Conservation (phyloP, 495 filamentous ascomycete genomes). For the Aspergillus heteromorphus region DNA sequence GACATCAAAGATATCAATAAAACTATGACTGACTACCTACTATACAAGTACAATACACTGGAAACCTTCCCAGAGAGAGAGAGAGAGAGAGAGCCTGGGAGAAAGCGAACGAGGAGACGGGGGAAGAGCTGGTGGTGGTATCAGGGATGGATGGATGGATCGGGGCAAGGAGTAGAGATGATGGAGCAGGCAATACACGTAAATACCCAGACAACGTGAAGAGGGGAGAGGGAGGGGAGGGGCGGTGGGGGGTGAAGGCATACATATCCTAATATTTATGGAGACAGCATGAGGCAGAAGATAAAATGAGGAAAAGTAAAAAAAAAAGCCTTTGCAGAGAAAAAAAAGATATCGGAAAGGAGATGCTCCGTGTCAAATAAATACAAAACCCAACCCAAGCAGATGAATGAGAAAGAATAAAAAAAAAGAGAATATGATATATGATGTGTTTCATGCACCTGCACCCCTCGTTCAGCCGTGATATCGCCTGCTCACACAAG, state of each 20-base stretch:
- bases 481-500: constrained; percentile 10
- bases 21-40: constrained; percentile 14
- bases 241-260: constrained; percentile 17
- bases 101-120: background rate
- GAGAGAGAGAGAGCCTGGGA: too few relatives aligned
- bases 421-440: constrained; percentile 25
- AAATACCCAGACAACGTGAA: background rate
- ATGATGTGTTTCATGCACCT: background rate
- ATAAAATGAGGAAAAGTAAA: constrained; percentile 8
- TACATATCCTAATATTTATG: constrained; percentile 18
- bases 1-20: constrained; percentile 12
- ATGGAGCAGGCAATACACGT: background rate
- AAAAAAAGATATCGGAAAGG: constrained; percentile 18
- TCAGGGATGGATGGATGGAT: background rate
- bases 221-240: constrained; percentile 6
- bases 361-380: constrained; percentile 30
- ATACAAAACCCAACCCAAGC: constrained; percentile 32
- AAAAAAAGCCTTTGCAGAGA: background rate
- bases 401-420: constrained; percentile 21
- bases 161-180: background rate
- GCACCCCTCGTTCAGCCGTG: constrained; percentile 16
- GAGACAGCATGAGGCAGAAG: constrained; percentile 8
- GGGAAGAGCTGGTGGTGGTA: background rate
- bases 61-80: constrained; percentile 3
- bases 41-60: constrained; percentile 24